Evolutionary conservation across 2,329 filamentous ascomycete genomes (phyloP), one percentile per base, ranked within the genome.

Genomic region (Microthyrium microscopicum): DNA sequence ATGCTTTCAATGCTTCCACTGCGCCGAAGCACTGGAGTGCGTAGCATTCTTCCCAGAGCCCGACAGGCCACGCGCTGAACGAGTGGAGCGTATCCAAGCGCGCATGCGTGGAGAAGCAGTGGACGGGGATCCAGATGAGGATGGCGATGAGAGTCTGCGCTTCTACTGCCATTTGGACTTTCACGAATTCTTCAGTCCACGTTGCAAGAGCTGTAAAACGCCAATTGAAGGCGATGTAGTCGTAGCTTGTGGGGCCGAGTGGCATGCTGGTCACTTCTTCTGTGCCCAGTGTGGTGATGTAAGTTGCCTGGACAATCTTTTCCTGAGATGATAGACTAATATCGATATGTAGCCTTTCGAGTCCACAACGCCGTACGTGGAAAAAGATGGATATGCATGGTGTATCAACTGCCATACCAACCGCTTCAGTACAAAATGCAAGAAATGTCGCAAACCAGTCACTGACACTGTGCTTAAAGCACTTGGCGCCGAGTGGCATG

Each of bases 151-250:
- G 44, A 75, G 77, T 26, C 58, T 82, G 29, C 74, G 87, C 8
- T 95, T 95, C 66, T 98, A 80, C 60, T 98, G 89, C 57, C 87
- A 95, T 52, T 69, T 98, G n/a, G 89, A 98, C 61, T 98, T 85
- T 70, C 89, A 98, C 55, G 89, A 98, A 57, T 63, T 79, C 34
- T 98, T 82, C 56, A 84, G 80, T 20, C 89, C 89, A 4, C 74
- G 83, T 26, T 98, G 89, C 66, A 89, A 89, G 58, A 84, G 81
- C 53, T 98, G 89, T 68, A 84, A 79, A 53, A 98, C 89, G 5
- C 87, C 89, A 3, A 98, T 98, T 47, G 75, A 95, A 44, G 85
- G 85, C 26, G 85, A 95, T 56, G 83, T 95, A 44, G 76, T 94
- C 20, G 77, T 94, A 11, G 89, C 89, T 2, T 82, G 92, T 36